Conservation (phyloP, 768 basidiomycete species). For the Termitomyces sp. region DNA sequence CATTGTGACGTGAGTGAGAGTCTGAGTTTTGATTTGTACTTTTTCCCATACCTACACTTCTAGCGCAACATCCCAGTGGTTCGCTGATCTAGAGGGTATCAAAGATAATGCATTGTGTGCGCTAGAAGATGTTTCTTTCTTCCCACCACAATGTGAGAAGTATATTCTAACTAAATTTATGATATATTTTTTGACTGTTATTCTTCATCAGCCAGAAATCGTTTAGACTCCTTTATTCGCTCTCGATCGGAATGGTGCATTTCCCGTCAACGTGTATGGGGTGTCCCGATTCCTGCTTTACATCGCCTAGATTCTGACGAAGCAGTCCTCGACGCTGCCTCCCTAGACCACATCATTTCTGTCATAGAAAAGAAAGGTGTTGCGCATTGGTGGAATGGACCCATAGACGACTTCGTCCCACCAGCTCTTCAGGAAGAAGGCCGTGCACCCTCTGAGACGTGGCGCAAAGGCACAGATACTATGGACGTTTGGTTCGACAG, state of each 20-base stretch:
- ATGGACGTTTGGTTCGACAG: slow-evolving; percentile 99
- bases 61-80: slow-evolving; percentile 96
- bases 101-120: slow-evolving; percentile 71
- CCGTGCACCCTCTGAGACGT: slow-evolving; percentile 35
- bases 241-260: slow-evolving; percentile 99
- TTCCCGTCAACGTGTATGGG: slow-evolving; percentile 96
- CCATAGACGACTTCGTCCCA: slow-evolving; percentile 76
- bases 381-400: slow-evolving; percentile 90
- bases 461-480: slow-evolving; percentile 85
- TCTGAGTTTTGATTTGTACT: background rate
- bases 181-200: background rate
- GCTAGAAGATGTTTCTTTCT: slow-evolving; percentile 66
- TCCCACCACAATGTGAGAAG: slow-evolving; percentile 65
- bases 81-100: slow-evolving; percentile 84
- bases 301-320: slow-evolving; percentile 58
- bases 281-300: slow-evolving; percentile 91
- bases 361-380: slow-evolving; percentile 72
- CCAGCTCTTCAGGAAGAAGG: slow-evolving; percentile 48
- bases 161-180: background rate
- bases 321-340: slow-evolving; percentile 57
- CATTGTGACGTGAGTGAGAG: slow-evolving; percentile 68
- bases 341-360: slow-evolving; percentile 68
- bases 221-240: slow-evolving; percentile 81
- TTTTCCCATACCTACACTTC: background rate
- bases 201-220: slow-evolving; percentile 59